Evolutionary conservation across 805 yeast genomes (phyloP), one percentile per base, ranked within the genome.

Genomic region (Torulaspora delbrueckii): DNA sequence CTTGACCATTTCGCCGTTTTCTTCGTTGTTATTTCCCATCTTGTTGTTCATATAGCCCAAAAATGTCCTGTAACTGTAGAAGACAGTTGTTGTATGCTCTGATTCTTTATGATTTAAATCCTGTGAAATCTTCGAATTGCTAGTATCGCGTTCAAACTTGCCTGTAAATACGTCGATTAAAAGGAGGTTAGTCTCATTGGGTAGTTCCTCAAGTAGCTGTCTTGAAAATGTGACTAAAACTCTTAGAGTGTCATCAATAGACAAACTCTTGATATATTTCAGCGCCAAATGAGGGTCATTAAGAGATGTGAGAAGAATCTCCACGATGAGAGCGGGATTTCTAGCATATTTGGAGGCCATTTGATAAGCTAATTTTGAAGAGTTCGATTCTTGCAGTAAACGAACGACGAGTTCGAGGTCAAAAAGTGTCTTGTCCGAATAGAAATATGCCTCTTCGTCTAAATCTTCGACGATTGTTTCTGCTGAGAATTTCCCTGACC

Each of bases 81-180:
- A 58, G 8, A 72, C 73, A 53, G 65, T 38, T 51, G 56, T 45
- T 7, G 49, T 37, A 13, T 37, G 50, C n/a, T 31, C 62, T 28
- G 22, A 45, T 42, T 44, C 48, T 37, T 48, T 14, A 43, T 23
- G 37, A n/a, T 18, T 13, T 10, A 33, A 12, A 26, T 18, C 45
- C 32, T 37, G 48, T 35, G 36, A 48, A 7, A 42, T 34, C n/a
- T 38, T 41, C 25, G 25, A 25, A 30, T 47, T 43, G 36, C 52
- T 56, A 3, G 53, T 54, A 22, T 60, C 63, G 3, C 88, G 84
- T 24, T 66, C 69, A 61, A 83, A 91, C 44, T 78, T 80, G 0
- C 97, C 97, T 0, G 98, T 91, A 60, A 91, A 93, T 0, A 91
- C 84, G 24, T 85, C 84, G 41, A 93, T 89, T 46, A 91, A 70